Base-by-base conservation (phyloP, 192 early-diverging fungal species). In the Umbelopsis sp. region DNA sequence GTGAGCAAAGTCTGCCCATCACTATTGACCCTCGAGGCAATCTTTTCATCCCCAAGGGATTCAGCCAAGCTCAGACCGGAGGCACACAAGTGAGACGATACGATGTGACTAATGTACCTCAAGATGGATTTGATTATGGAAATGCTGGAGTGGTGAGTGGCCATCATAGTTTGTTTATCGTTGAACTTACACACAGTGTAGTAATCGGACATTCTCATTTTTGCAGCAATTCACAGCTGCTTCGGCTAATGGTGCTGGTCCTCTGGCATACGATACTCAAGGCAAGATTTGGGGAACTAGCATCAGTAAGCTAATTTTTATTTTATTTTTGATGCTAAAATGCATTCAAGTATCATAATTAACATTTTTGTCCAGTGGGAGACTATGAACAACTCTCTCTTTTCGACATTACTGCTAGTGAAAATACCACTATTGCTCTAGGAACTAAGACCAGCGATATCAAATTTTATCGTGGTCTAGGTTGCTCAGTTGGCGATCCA, bases 251-350 rank as follows among this genome's bases (percentile, higher is more conserved):
- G 48, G 61, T 2, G 64, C n/a, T 22, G 76, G 76, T 18, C 47
- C 68, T 15, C 48, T 78, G 64, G 64, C 53, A 18, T 78, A 70
- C 35, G 76, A 78, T 69, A 46, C 76, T 15, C 76, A 78, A 46
- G 71, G 64, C 2, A 68, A 68, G 8, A 41, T 78, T 27, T 78
- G 76, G 76, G 76, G 76, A 35, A 61, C 55, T 1, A 61, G 18
- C 16, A 61, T 35, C 18, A 30, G 55, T 61, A 35, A 61, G 55
- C 30, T 61, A n/a, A n/a, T 16, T 16, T 15, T 33, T 27, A 8
- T 13, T 58, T 33, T 30, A 55, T 22, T 22, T 7, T 30, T 23
- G 18, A 61, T 49, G 25, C 15, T 35, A 37, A 18, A 8, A 5
- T 5, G 2, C 27, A 18, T 27, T 13, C 27, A 35, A 61, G 30